Conservation (phyloP, 1,284 basidiomycete species). For the Ceratobasidium theobromae region DNA sequence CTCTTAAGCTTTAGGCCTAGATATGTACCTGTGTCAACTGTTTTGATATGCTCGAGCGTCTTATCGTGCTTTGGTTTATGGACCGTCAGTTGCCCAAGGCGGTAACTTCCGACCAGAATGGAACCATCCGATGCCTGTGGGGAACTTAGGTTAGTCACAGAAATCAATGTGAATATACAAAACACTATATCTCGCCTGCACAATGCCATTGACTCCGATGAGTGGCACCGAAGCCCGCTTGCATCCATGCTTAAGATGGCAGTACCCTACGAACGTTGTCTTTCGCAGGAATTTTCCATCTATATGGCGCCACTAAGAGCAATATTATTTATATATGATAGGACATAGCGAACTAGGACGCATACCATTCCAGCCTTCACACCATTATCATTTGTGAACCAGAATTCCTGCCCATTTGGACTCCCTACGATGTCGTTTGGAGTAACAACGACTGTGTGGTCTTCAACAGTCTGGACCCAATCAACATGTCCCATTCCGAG, state of each 20-base stretch:
- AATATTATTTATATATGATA: background rate
- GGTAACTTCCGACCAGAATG: slow-evolving; percentile 54
- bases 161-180: background rate
- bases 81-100: slow-evolving; percentile 51
- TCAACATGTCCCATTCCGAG: slow-evolving; percentile 50
- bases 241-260: slow-evolving; percentile 58
- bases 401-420: slow-evolving; percentile 60
- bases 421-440: slow-evolving; percentile 72
- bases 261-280: slow-evolving; percentile 57
- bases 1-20: background rate
- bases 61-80: slow-evolving; percentile 60
- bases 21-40: slow-evolving; percentile 48
- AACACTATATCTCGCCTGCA: slow-evolving; percentile 40
- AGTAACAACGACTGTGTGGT: slow-evolving; percentile 55
- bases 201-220: slow-evolving; percentile 58
- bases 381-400: slow-evolving; percentile 67
- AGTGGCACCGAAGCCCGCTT: slow-evolving; percentile 53
- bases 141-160: slow-evolving; percentile 31
- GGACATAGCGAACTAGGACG: slow-evolving; percentile 14
- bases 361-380: slow-evolving; percentile 57
- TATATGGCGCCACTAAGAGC: slow-evolving; percentile 41
- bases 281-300: slow-evolving; percentile 35
- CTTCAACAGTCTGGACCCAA: slow-evolving; percentile 60
- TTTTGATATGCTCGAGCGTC: slow-evolving; percentile 54
- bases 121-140: slow-evolving; percentile 50